Base-by-base conservation (phyloP, 208 protist species). In the Acanthamoeba culbertsoni region DNA sequence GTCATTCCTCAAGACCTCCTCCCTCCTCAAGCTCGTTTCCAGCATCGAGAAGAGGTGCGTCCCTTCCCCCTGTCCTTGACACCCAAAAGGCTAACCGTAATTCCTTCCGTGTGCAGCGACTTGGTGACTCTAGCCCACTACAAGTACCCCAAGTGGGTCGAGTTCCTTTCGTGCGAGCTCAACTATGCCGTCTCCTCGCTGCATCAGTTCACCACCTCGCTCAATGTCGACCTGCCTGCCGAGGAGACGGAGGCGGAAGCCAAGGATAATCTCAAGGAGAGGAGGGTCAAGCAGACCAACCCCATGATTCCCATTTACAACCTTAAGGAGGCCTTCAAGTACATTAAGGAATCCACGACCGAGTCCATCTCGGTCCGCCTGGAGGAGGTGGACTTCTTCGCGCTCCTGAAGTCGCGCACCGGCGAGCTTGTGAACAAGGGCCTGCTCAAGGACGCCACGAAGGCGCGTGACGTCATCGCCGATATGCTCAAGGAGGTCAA, bases 71-170 rank as follows among this genome's bases (percentile, higher is more conserved):
- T 26, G 33, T 5, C n/a, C n/a, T n/a, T n/a, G n/a, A n/a, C n/a
- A n/a, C n/a, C n/a, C n/a, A n/a, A n/a, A n/a, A n/a, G n/a, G n/a
- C n/a, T n/a, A n/a, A n/a, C n/a, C n/a, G 42, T 95, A 0, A 93
- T 51, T 46, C 45, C 65, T 8, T 55, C 23, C 18, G 2, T 90
- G 51, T n/a, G 35, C 91, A 91, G 82, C 71, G 42, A 95, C 73
- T 31, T 93, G 37, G 88, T 91, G 92, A 95, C 65, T 62, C 88
- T 65, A 0, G 51, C n/a, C n/a, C 86, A 23, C 57, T 95, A 89
- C 57, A 93, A 93, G 43, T 93, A 93, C 48, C 91, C 91, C 57
- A 93, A 93, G 62, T 93, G 91, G 91, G 75, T 93, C 40, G 91
- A 93, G 79, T 90, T 93, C 62, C 53, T 93, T 4, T 77, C 71